Base-by-base conservation (phyloP, 2,329 filamentous ascomycete genomes). In the Rachicladosporium sp. region DNA sequence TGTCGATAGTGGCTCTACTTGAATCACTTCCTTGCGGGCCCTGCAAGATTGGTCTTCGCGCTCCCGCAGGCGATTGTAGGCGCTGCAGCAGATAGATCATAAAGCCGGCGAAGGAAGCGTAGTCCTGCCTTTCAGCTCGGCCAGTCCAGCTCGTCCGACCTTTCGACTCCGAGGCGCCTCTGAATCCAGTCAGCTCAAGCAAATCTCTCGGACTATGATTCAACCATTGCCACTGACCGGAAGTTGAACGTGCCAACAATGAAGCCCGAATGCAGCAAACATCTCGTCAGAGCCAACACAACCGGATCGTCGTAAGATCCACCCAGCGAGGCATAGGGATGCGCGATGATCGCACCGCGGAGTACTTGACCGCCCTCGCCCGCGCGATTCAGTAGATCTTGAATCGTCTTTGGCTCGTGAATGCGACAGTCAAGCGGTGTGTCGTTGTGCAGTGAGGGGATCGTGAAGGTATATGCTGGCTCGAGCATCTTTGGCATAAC, bases 161-260 rank as follows among this genome's bases (percentile, higher is more conserved):
- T 39, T 75, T 73, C 0, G 85, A 91, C 19, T 69, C 69, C 19
- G 75, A 73, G 0, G 85, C 85, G 36, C 89, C 89, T 62, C 88
- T 93, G 44, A 3, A 35, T 23, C 23, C 15, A 19, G 15, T 19
- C 15, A 19, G 15, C 15, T 19, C 15, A 19, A 19, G 15, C 15
- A 19, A 5, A 19, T 19, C 15, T 19, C 5, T 19, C 15, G 15
- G 15, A 19, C 15, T 19, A 19, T 19, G 15, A 19, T 19, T 19
- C 15, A 19, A 19, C 15, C 15, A 19, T 19, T 19, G 15, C 15
- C 15, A 19, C 15, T 19, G 15, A 19, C 15, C 88, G 74, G 58
- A 96, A 95, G 55, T 96, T 95, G 61, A 96, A 95, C 0, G 86
- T 93, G 6, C 73, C 80, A 2, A 95, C 81, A 1, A 93, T 58